A percentile compares a stretch with the other conserved stretches of the same genome.
Evolutionary conservation across 192 early-diverging fungal species (phyloP).

Genomic region (Phycomyces blakesleeanus): DNA sequence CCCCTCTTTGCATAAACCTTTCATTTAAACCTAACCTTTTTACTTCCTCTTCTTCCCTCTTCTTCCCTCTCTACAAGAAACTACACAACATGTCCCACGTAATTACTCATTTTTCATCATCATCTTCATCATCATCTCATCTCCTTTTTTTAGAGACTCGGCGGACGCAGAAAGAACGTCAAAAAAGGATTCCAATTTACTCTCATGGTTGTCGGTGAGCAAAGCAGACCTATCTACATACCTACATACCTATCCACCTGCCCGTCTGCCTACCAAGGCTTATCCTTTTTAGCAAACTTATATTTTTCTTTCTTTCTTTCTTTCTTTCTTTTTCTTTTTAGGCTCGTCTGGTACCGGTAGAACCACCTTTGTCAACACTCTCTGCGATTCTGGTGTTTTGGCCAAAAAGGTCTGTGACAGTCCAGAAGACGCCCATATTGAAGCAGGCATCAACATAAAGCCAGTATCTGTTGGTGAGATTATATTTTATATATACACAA

Average conservation of each 20-base stretch:
- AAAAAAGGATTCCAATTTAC: constrained; percentile 97
- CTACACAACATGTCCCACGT: constrained; percentile 25
- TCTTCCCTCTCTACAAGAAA: constrained; percentile 2
- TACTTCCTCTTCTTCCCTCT: neutral
- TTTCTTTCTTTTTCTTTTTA: too few relatives aligned
- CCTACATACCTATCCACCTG: too few relatives aligned
- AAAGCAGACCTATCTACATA: too few relatives aligned
- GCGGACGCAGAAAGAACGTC: constrained; percentile 84
- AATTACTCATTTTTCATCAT: constrained; percentile 6
- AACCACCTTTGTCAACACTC: constrained; percentile 97
- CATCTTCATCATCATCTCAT: constrained; percentile 1
- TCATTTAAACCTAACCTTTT: neutral
- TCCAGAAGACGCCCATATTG: constrained; percentile 75
- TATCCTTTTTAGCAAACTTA: too few relatives aligned
- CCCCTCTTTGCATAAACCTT: neutral
- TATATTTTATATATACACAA: neutral
- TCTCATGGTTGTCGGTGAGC: constrained; percentile 91
- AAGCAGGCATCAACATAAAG: constrained; percentile 86
- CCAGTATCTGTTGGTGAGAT: constrained; percentile 68
- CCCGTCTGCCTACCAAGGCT: too few relatives aligned
- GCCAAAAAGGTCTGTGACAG: constrained; percentile 59
- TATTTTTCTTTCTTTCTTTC: too few relatives aligned
- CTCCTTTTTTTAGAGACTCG: constrained; percentile 47
- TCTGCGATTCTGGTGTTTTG: constrained; percentile 81
- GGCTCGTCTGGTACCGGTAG: constrained; percentile 95